Base-by-base conservation (phyloP, 2,329 filamentous ascomycete genomes). In the Sodiomyces alkalinus region DNA sequence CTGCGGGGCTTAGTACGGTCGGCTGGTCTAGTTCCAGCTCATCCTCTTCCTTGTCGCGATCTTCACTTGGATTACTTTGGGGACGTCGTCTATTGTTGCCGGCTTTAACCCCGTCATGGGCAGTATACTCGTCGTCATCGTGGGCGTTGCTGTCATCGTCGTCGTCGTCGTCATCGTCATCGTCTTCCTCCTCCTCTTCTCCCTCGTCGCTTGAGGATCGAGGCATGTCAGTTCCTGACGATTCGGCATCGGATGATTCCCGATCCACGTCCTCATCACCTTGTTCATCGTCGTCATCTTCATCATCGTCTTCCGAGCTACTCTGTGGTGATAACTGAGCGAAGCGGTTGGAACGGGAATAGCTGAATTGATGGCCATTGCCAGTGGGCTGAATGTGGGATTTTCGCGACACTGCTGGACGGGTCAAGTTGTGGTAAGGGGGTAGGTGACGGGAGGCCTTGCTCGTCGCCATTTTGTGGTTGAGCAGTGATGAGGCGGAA, bases 331-430 rank as follows among this genome's bases (percentile, higher is more conserved):
- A 50, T 18, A 22, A 39, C 39, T 26, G 53, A 47, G 33, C 44
- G 47, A 32, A 33, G 8, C 35, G 37, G 22, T 35, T 35, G 20
- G 33, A 33, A 6, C 33, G 37, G 3, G 31, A 34, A 30, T 57
- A 58, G 42, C 54, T 58, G 29, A 58, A 58, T 22, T 55, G 50
- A 34, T 58, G 52, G n/a, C 50, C 52, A 34, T 49, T 46, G 9
- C 55, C 55, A 9, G 52, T 44, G 5, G 59, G 57, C 28, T 47
- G 52, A 28, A 64, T 64, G 33, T 49, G 53, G 9, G 53, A 48
- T 26, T 55, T 51, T 26, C 49, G 45, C 11, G 40, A 22, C 19
- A 34, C 34, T 9, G 51, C 32, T n/a, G 48, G 32, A 10, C 41
- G 44, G 27, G 44, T 39, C 24, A 44, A 42, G 31, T 44, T 46